Evolutionary conservation across 768 basidiomycete genomes (phyloP), one percentile per base, ranked within the genome.

Genomic region (Leccinum variicolor): DNA sequence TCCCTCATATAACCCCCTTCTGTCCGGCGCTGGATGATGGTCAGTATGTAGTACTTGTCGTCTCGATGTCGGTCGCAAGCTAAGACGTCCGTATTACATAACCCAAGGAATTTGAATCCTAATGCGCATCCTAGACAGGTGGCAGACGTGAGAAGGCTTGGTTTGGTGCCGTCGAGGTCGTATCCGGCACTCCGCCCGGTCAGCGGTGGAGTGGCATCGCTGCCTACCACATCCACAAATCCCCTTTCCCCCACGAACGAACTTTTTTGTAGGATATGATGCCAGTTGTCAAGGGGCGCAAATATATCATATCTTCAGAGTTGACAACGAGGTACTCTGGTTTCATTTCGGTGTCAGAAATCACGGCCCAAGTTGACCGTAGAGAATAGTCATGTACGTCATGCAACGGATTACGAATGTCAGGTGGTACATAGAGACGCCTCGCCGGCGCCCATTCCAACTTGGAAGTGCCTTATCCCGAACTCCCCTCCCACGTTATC

Each of bases 211-310:
- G 25, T 14, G 19, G 48, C 6, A 19, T 15, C 25, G 11, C 15
- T 10, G n/a, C 11, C 21, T 3, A 47, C n/a, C 19, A 6, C 14
- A 28, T 39, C 36, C 17, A 59, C 58, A 23, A 36, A 45, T 43
- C 19, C 17, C 31, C 19, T n/a, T 48, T 15, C 29, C 5, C 3
- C 28, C 29, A 41, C 28, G 41, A 2, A 31, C 46, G 11, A 29
- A 29, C 23, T 19, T 0, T 5, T 6, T 39, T 36, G 8, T 39
- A 9, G 36, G 3, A 13, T 7, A 19, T 39, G 19, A 6, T 21
- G n/a, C 10, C 14, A 43, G 60, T 57, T 28, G 39, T 21, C 34
- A 62, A 55, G 61, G 26, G 31, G 6, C n/a, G 2, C 17, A 48
- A 41, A 13, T 21, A 61, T 15, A 19, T 14, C 15, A 61, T 15